Evolutionary conservation across 2,329 filamentous ascomycete genomes (phyloP).

Genomic region (Hypoxylon sp.): DNA sequence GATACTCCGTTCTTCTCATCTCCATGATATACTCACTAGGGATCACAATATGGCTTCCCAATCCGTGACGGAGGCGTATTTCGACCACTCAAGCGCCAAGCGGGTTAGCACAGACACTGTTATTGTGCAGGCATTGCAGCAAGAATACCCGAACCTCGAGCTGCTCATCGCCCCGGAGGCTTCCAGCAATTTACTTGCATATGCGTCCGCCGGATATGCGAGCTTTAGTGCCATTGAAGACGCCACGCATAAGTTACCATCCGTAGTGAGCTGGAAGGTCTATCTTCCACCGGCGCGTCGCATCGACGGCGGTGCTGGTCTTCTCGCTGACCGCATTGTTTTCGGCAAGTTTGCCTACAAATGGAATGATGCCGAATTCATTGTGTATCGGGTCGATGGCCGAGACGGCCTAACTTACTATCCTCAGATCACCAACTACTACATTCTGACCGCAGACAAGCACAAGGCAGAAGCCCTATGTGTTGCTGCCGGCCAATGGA

Average conservation of each 20-base stretch:
- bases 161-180: slow-evolving; percentile 57
- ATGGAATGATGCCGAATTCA: slow-evolving; percentile 61
- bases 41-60: slow-evolving; percentile 15
- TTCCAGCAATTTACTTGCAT: slow-evolving; percentile 59
- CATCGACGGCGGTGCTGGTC: slow-evolving; percentile 58
- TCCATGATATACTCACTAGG: neutral
- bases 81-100: slow-evolving; percentile 59
- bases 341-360: slow-evolving; percentile 62
- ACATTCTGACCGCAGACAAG: slow-evolving; percentile 57
- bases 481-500: slow-evolving; percentile 69
- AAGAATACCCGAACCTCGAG: slow-evolving; percentile 61
- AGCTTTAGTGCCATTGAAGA: slow-evolving; percentile 53
- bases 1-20: neutral
- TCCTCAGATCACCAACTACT: slow-evolving; percentile 56
- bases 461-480: slow-evolving; percentile 65
- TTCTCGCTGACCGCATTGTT: slow-evolving; percentile 53
- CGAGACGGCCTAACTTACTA: slow-evolving; percentile 58
- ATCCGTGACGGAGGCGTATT: slow-evolving; percentile 52
- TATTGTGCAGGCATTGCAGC: slow-evolving; percentile 59
- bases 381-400: slow-evolving; percentile 61
- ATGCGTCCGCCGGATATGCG: slow-evolving; percentile 60
- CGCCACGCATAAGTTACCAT: slow-evolving; percentile 50
- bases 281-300: slow-evolving; percentile 61
- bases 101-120: slow-evolving; percentile 62
- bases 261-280: slow-evolving; percentile 57